phyloP scores from a whole-genome alignment of 2,329 filamentous ascomycete genomes.

The Epichloe amarillans region DNA sequence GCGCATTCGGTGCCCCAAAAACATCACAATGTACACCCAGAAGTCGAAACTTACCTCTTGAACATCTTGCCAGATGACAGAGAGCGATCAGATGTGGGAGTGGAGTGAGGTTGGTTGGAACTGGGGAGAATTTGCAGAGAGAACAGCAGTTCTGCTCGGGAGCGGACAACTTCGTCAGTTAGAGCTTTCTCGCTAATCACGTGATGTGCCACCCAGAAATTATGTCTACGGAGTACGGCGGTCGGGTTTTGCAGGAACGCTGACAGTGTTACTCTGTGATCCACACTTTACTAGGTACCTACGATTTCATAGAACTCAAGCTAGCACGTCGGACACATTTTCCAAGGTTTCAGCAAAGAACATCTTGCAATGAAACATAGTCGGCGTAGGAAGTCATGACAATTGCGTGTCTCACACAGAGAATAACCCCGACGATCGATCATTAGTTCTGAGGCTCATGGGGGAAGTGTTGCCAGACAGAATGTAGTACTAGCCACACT shows the following conservation, averaged over 20 bases:
- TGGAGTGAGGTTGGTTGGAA: conserved; percentile 41
- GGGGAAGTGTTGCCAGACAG: background rate
- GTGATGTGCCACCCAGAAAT: conserved; percentile 22
- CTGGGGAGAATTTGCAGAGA: conserved; percentile 35
- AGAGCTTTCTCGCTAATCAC: conserved; percentile 29
- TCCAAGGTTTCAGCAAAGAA: background rate
- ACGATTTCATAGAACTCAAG: background rate
- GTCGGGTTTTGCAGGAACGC: conserved; percentile 6
- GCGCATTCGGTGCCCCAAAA: conserved; percentile 10
- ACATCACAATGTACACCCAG: conserved; percentile 16
- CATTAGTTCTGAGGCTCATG: background rate
- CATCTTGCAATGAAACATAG: no score
- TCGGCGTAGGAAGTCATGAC: background rate
- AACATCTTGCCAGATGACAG: conserved; percentile 65
- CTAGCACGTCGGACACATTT: background rate
- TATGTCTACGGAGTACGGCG: background rate
- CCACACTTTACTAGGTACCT: background rate
- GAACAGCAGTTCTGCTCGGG: conserved; percentile 37
- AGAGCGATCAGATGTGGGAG: conserved; percentile 48
- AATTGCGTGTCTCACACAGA: background rate
- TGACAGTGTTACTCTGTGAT: background rate
- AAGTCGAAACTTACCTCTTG: conserved; percentile 54
- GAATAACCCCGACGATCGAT: background rate
- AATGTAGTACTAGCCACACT: background rate
- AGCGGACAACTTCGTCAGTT: conserved; percentile 28